These are phyloP conservation scores for Botryotinia convoluta DNA, from an alignment of 2,329 filamentous ascomycete genomes.

Conservation along the genomic window DNA sequence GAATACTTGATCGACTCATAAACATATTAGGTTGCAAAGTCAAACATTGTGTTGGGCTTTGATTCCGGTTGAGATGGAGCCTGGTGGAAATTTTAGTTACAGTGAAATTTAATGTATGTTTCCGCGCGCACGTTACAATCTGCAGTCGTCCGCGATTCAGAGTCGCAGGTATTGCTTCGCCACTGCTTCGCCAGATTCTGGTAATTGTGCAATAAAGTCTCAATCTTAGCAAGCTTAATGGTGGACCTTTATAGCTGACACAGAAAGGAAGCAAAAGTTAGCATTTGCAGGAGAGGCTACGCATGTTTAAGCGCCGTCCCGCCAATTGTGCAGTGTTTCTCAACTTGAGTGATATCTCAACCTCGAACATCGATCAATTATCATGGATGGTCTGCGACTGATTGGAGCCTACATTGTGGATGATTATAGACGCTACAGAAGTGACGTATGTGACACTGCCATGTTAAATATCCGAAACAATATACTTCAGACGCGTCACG, in stretches of 20 bases:
- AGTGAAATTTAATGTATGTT: neutral
- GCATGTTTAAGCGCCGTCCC: neutral
- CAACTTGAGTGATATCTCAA: neutral
- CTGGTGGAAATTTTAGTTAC: neutral
- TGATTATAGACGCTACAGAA: neutral
- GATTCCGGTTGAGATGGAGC: neutral
- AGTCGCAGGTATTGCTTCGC: neutral
- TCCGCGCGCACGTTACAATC: neutral
- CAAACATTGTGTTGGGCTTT: neutral
- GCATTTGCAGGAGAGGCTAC: neutral
- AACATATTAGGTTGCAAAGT: neutral
- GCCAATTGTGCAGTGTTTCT: neutral
- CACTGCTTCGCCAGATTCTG: neutral
- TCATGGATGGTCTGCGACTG: neutral
- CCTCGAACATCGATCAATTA: too few relatives aligned
- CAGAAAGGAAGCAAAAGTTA: neutral
- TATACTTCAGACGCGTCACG: neutral
- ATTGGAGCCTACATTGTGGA: neutral
- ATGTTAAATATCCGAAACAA: neutral
- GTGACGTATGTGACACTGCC: neutral
- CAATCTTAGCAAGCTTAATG: neutral
- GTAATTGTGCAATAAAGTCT: neutral
- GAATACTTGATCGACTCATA: neutral
- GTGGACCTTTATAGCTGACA: neutral
- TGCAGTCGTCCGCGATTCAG: neutral